phyloP scores from a whole-genome alignment of 208 protist genomes.

The Acanthamoeba royreba region DNA sequence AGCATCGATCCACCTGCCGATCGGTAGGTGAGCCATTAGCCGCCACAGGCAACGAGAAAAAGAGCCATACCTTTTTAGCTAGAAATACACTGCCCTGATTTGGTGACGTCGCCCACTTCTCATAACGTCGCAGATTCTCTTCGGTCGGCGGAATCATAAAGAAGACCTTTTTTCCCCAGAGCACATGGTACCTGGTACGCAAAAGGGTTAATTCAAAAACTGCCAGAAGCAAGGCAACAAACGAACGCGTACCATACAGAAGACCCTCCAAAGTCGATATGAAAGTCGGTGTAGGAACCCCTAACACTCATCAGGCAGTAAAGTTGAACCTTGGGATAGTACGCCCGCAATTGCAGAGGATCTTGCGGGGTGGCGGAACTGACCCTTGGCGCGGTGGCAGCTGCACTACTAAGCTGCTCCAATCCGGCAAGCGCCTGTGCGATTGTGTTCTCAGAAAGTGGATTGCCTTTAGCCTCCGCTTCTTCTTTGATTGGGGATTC shows the following conservation, averaged over 20 bases:
- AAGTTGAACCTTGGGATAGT: slow-evolving; percentile 53
- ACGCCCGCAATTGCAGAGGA: not conserved
- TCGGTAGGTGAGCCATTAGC: too few species aligned
- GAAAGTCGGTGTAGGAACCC: slow-evolving; percentile 72
- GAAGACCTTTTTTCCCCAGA: slow-evolving; percentile 66
- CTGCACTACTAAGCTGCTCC: not conserved
- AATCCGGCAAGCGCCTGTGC: not conserved
- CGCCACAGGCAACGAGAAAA: not conserved
- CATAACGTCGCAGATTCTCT: slow-evolving; percentile 30
- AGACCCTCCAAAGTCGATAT: slow-evolving; percentile 74
- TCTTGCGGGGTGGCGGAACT: not conserved
- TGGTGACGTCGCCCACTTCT: slow-evolving; percentile 43
- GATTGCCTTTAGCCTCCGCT: not conserved
- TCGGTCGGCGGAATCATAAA: slow-evolving; percentile 42
- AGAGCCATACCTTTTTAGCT: not conserved
- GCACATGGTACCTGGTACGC: slow-evolving; percentile 69
- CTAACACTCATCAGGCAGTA: slow-evolving; percentile 71
- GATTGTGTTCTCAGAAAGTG: not conserved
- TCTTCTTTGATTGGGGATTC: not conserved
- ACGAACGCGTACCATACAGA: slow-evolving; percentile 58
- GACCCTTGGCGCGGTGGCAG: not conserved
- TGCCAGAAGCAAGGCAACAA: not conserved
- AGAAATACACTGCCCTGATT: slow-evolving; percentile 8
- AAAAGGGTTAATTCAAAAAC: not conserved
- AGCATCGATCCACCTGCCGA: not conserved